Base-by-base conservation (phyloP, 2,329 filamentous ascomycete genomes). In the Sclerotinia glacialis region DNA sequence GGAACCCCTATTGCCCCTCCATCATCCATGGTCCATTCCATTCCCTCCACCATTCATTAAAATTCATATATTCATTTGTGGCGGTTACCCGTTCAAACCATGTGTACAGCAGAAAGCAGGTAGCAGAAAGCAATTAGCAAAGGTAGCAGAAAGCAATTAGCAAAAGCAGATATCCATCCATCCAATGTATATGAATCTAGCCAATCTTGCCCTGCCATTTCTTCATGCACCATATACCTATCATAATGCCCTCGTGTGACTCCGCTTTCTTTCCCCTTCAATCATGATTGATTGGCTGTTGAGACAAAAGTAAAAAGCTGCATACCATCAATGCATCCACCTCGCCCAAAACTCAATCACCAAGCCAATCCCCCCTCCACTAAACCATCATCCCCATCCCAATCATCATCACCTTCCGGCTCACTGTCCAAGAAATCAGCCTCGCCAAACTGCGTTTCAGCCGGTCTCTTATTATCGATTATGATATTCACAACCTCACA, bases 381-480 rank as follows among this genome's bases (percentile, higher is more conserved):
- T 34, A 67, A 50, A 4, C 42, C 44, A 58, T 65, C 63, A 40
- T 75, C 72, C 0, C 72, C 81, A 42, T 82, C 81, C 67, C 84
- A 65, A 55, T 84, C 82, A 46, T 81, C 78, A 59, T 85, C 83
- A 5, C 84, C 85, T 60, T 86, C 82, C 85, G 74, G 76, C 70
- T 85, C 83, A 8, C 77, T 78, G 68, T 85, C 83, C 18, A 91
- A 77, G 72, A 94, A 93, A 74, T 94, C 90, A 1, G 83, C 85
- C 80, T 92, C 91, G 28, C 83, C 83, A 70, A 83, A 91, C 68
- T 89, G 86, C 31, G 83, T 79, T 78, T 92, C 90, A 2, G 83
- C 82, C 6, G 88, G 87, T 68, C 91, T 88, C 74, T 91, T 85
- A 75, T 93, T 93, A 77, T 93, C 91, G 71, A 93, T 88, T 54